These are phyloP conservation scores for Telfairia occidentalis DNA, from an alignment of 331 rosid species.

Conservation along the genomic window DNA sequence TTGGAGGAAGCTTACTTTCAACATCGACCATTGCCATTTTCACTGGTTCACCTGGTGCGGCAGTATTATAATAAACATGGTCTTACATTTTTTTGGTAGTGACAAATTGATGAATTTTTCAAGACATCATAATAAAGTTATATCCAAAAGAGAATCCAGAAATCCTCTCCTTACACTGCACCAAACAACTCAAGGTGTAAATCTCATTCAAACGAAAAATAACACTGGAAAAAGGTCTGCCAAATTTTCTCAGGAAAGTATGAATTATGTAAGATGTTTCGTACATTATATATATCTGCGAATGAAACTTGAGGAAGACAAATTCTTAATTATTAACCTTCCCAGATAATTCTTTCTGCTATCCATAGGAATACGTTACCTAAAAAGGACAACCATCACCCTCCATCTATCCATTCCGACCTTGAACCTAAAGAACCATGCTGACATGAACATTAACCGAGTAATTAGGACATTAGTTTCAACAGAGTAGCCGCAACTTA, in stretches of 20 bases:
- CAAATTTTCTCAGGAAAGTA: background rate
- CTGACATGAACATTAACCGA: background rate
- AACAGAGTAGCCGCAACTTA: background rate
- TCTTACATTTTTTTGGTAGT: background rate
- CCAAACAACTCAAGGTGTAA: background rate
- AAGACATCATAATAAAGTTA: background rate
- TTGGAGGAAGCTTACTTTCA: conserved; percentile 42
- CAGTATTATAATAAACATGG: conserved; percentile 13
- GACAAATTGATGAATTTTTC: background rate
- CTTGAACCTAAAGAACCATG: background rate
- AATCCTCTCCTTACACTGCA: background rate
- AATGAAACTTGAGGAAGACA: background rate
- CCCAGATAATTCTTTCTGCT: background rate
- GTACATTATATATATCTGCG: background rate
- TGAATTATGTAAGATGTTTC: background rate
- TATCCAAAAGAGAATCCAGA: background rate
- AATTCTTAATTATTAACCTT: background rate
- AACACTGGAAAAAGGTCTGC: background rate
- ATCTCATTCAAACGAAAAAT: background rate
- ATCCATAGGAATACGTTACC: background rate
- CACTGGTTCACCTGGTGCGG: conserved; percentile 65
- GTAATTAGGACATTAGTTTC: background rate
- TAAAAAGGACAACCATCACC: background rate
- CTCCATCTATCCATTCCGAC: background rate
- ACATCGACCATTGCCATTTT: conserved; percentile 73